phyloP scores from a whole-genome alignment of 139 green algal genomes.

The Dunaliella primolecta region DNA sequence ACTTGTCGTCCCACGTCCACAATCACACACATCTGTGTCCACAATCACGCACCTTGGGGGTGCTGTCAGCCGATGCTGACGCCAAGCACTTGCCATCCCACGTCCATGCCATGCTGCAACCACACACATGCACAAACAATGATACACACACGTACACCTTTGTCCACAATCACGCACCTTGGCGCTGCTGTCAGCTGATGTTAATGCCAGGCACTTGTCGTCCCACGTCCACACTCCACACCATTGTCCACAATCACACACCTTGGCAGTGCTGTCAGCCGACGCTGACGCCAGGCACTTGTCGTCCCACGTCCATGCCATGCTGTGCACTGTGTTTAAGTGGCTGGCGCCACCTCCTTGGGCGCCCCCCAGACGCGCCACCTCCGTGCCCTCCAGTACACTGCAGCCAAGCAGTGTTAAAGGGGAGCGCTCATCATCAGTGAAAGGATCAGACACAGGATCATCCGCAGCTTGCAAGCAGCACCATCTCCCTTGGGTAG shows the following conservation, averaged over 20 bases:
- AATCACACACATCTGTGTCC: no score
- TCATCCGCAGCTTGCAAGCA: no score
- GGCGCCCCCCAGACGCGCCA: conserved; percentile 9
- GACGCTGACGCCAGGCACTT: conserved; percentile 38
- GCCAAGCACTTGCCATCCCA: conserved; percentile 37
- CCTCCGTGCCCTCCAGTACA: conserved; percentile 8
- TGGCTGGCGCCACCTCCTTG: conserved; percentile 12
- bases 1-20: conserved; percentile 40
- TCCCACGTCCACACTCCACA: conserved; percentile 39
- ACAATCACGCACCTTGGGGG: conserved; percentile 41
- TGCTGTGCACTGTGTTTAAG: conserved; percentile 38
- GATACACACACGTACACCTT: no score
- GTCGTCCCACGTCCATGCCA: conserved; percentile 44
- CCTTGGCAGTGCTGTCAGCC: conserved; percentile 49
- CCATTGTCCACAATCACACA: no score
- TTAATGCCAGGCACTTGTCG: conserved; percentile 37
- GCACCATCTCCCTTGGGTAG: no score
- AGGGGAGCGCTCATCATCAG: no score
- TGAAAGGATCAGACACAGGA: no score
- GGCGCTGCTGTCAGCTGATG: conserved; percentile 43
- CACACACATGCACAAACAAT: no score
- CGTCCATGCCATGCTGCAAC: conserved; percentile 37
- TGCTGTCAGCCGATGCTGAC: conserved; percentile 43
- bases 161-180: no score
- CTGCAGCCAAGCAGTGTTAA: conserved; percentile 1